phyloP scores from a whole-genome alignment of 177 flowering plant species.

The Tripterygium wilfordii region DNA sequence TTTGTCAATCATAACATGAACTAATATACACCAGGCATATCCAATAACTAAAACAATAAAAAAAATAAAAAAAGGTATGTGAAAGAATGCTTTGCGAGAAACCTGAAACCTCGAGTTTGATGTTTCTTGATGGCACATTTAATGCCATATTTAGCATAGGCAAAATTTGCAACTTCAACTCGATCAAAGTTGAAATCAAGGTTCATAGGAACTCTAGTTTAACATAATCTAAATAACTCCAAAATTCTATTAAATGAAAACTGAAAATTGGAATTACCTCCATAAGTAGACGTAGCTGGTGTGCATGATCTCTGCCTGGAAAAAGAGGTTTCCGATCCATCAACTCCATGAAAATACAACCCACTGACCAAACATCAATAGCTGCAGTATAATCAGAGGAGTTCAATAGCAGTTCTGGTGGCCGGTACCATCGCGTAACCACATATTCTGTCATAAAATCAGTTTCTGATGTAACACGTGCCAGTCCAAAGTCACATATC shows the following conservation, averaged over 20 bases:
- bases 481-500: slow-evolving; percentile 93
- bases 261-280: slow-evolving; percentile 45
- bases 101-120: no score
- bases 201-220: not conserved
- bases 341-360: slow-evolving; percentile 92
- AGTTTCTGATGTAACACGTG: slow-evolving; percentile 87
- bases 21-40: no score
- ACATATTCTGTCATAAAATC: slow-evolving; percentile 98
- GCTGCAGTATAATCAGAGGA: slow-evolving; percentile 93
- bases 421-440: slow-evolving; percentile 95
- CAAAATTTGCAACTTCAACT: no score
- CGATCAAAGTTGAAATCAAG: no score
- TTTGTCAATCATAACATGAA: no score
- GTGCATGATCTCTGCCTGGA: slow-evolving; percentile 94
- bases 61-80: no score
- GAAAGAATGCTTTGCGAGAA: no score
- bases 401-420: slow-evolving; percentile 84
- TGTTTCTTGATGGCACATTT: no score
- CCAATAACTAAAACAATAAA: no score
- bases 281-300: slow-evolving; percentile 83
- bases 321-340: slow-evolving; percentile 88
- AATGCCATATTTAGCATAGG: no score
- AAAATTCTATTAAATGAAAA: not conserved
- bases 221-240: not conserved
- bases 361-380: slow-evolving; percentile 98